phyloP scores from a whole-genome alignment of 2,329 filamentous ascomycete species.

The Pseudocercospora vitis region DNA sequence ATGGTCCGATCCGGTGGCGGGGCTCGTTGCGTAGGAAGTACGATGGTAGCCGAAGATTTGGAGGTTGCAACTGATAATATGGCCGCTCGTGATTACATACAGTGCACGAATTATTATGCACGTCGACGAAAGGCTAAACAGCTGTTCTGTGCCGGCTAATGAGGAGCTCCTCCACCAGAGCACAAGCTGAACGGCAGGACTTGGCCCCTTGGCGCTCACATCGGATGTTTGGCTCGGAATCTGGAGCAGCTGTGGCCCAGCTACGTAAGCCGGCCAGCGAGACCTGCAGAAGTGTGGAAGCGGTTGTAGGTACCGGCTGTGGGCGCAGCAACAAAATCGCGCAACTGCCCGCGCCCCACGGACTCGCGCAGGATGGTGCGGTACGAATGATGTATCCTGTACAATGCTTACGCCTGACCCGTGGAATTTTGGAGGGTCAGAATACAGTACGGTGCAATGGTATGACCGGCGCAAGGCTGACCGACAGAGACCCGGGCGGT shows the following conservation, averaged over 20 bases:
- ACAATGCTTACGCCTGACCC: background rate
- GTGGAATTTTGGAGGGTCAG: background rate
- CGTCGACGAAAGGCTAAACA: background rate
- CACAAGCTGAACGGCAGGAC: background rate
- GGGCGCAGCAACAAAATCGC: conserved; percentile 6
- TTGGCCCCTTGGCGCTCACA: background rate
- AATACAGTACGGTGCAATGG: background rate
- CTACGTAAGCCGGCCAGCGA: conserved; percentile 2
- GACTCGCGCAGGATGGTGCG: background rate
- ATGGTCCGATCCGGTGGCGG: too few relatives aligned
- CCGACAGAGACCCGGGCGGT: background rate
- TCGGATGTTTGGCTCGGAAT: conserved; percentile 5
- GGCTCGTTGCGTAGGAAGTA: too few relatives aligned
- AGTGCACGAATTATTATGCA: background rate
- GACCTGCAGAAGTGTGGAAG: conserved; percentile 1
- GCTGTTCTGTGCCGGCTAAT: background rate
- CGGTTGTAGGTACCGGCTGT: background rate
- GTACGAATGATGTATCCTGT: background rate
- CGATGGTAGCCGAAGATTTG: background rate
- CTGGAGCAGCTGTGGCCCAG: background rate
- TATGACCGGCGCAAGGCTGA: background rate
- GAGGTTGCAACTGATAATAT: background rate
- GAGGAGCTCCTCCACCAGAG: background rate
- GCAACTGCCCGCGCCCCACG: background rate
- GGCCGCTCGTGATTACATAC: background rate